A percentile compares a stretch with the other conserved stretches of the same genome.
Evolutionary conservation across 306 rosid genomes (phyloP).

Genomic region (Elaeagnus macrophylla): DNA sequence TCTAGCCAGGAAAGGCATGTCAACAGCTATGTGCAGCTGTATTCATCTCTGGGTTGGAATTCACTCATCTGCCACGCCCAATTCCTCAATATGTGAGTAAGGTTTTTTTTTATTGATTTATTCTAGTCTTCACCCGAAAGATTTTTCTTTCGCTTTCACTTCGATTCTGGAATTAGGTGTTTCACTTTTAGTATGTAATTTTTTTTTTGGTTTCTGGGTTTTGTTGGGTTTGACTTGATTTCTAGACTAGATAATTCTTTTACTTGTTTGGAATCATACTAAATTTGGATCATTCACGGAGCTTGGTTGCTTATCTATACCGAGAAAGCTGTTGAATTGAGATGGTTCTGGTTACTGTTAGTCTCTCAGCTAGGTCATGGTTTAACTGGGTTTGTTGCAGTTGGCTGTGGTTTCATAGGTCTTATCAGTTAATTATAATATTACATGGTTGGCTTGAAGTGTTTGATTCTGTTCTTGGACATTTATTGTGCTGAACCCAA

Average conservation of each 20-base stretch:
- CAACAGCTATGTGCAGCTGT: conserved; percentile 60
- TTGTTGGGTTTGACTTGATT: conserved; percentile 12
- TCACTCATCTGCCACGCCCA: conserved; percentile 75
- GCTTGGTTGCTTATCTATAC: background rate
- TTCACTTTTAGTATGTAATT: too few species aligned
- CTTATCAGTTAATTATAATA: background rate
- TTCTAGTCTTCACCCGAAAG: background rate
- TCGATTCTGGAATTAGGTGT: background rate
- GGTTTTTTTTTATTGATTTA: background rate
- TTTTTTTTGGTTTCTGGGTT: background rate
- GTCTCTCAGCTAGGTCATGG: background rate
- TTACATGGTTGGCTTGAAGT: background rate
- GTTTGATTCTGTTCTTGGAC: background rate
- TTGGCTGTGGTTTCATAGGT: too few species aligned
- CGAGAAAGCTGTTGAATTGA: background rate
- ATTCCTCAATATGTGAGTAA: conserved; percentile 75
- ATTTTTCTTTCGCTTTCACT: background rate
- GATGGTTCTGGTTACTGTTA: background rate
- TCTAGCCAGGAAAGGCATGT: conserved; percentile 70
- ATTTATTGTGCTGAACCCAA: background rate
- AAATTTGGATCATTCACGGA: background rate
- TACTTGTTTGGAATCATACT: too few species aligned
- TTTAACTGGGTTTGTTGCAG: background rate
- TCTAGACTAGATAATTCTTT: background rate
- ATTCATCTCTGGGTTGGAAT: conserved; percentile 72